A percentile compares a stretch with the other conserved stretches of the same genome.
Conservation (phyloP, 768 basidiomycete genomes). For the Leccinum boreale region DNA sequence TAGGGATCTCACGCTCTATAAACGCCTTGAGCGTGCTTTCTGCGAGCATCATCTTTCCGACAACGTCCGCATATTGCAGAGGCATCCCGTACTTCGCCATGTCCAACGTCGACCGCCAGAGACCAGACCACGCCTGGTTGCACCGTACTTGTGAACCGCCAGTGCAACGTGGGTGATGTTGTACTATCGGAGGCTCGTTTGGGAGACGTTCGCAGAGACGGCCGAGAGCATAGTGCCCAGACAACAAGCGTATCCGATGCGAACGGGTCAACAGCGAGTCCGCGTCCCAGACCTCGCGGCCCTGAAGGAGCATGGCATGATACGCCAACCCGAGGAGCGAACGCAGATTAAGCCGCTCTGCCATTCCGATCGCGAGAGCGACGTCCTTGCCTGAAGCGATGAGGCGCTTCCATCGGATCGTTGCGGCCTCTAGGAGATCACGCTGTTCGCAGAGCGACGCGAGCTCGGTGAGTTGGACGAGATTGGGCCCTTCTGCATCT, state of each 20-base stretch:
- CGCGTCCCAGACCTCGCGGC: constrained; percentile 45
- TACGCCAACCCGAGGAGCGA: constrained; percentile 49
- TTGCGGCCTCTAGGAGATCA: constrained; percentile 40
- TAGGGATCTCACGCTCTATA: constrained; percentile 40
- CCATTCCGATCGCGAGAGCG: constrained; percentile 42
- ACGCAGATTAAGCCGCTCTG: constrained; percentile 46
- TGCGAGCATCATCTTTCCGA: constrained; percentile 45
- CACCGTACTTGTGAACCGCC: constrained; percentile 39
- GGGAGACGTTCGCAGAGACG: constrained; percentile 45
- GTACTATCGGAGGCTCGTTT: constrained; percentile 38
- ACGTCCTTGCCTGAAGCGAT: constrained; percentile 45
- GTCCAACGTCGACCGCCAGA: constrained; percentile 45
- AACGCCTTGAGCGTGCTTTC: constrained; percentile 47
- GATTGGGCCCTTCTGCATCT: constrained; percentile 34
- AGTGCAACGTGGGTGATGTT: constrained; percentile 41
- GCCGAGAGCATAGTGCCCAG: constrained; percentile 49
- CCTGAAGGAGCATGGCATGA: constrained; percentile 50
- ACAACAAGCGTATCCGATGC: constrained; percentile 51
- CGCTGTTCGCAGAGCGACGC: constrained; percentile 48
- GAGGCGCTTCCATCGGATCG: constrained; percentile 46
- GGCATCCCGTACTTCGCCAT: constrained; percentile 37
- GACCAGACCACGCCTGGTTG: constrained; percentile 40
- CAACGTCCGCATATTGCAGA: constrained; percentile 42
- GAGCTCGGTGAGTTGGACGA: constrained; percentile 49
- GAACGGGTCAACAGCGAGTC: constrained; percentile 43